Conservation (phyloP, 805 yeast species). For the Yarrowia sp. region DNA sequence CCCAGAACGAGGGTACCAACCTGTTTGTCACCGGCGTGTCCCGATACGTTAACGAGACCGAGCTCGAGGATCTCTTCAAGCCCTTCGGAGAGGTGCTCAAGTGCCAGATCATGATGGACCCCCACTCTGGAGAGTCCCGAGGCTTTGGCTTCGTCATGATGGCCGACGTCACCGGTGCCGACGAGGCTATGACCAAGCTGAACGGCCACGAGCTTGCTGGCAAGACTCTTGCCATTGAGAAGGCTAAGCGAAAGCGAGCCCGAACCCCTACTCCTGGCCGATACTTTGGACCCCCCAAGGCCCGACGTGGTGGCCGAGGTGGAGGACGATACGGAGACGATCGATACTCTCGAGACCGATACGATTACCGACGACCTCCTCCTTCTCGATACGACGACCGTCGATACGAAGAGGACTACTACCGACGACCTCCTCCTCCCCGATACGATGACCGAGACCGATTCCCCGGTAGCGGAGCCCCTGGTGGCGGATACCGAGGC, state of each 20-base stretch:
- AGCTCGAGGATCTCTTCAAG: conserved; percentile 46
- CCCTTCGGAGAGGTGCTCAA: conserved; percentile 47
- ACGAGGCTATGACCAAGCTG: conserved; percentile 56
- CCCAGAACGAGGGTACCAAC: conserved; percentile 49
- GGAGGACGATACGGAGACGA: conserved; percentile 42
- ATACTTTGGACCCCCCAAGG: conserved; percentile 50
- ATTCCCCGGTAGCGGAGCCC: conserved; percentile 37
- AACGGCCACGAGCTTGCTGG: conserved; percentile 55
- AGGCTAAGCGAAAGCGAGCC: conserved; percentile 53
- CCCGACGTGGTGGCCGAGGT: conserved; percentile 43
- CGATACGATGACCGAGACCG: conserved; percentile 44
- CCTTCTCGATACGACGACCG: conserved; percentile 42
- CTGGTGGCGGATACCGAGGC: conserved; percentile 36
- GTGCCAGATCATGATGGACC: conserved; percentile 56
- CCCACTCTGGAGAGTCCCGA: conserved; percentile 54
- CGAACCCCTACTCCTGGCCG: conserved; percentile 52
- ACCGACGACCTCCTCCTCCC: conserved; percentile 42
- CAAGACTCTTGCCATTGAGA: conserved; percentile 55
- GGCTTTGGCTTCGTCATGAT: conserved; percentile 63
- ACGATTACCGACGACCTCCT: conserved; percentile 42
- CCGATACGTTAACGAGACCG: conserved; percentile 46
- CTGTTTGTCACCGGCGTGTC: conserved; percentile 50
- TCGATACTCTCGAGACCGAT: conserved; percentile 42
- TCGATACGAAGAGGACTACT: conserved; percentile 45
- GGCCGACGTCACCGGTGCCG: conserved; percentile 54